Base-by-base conservation (phyloP, 306 rosid genomes). In the Malus orientalis region DNA sequence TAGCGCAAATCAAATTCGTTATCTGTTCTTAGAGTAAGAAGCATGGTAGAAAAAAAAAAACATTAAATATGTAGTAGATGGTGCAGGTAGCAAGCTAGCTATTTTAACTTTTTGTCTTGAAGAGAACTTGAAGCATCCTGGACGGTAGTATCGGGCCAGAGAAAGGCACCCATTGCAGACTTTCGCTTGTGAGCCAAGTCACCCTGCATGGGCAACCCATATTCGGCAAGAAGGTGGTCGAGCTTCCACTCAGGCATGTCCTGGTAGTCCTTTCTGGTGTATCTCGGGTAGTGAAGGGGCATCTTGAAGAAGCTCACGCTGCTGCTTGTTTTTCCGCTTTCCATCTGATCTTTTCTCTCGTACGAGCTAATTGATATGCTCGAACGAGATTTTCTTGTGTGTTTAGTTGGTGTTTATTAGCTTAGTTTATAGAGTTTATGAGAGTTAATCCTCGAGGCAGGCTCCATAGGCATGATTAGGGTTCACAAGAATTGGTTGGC, bases 231-330 rank as follows among this genome's bases (percentile, higher is more conserved):
- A 27, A 93, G 90, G 6, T 77, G 25, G 71, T 93, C 84, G 4
- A 93, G 85, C 86, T 86, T 89, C 97, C 97, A 87, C 79, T 91
- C 92, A 0, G 96, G 92, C 97, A 93, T 91, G 74, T 85, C 75
- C 72, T 81, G 74, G 61, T 93, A 93, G 72, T 91, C 98, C 78
- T 87, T 85, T 63, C 80, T 75, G n/a, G 82, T 83, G 82, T 89
- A 91, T 85, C 87, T 89, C 36, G 92, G 97, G 49, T 91, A 89
- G 85, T 89, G 97, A 57, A 93, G 87, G 1, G 97, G 96, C 93
- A 89, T 93, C 76, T 91, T 93, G 77, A 93, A 93, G 83, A 38
- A 83, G 38, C 82, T 73, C 16, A 22, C 75, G 0, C 70, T 78
- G 27, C 55, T 36, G 22, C 18, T 77, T n/a, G 78, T 75, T 73